Evolutionary conservation across 495 filamentous ascomycete species (phyloP), one percentile per base, ranked within the genome.

Genomic region (Lophium mytilinum): DNA sequence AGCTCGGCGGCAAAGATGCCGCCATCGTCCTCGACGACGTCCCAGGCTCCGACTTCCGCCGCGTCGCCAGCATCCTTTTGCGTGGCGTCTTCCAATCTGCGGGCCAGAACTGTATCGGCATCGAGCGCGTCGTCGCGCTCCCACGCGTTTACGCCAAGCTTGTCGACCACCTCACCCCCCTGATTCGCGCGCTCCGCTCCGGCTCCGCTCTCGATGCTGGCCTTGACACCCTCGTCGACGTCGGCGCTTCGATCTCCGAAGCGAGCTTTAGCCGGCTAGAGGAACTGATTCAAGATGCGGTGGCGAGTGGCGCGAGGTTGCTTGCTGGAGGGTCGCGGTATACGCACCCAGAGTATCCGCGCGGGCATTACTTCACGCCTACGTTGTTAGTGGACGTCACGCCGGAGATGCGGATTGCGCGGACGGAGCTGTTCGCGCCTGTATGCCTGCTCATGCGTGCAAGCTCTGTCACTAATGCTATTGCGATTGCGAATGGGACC

Each of bases 41-140:
- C 15, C 58, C 68, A 24, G 61, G 75, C 15, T 74, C 74, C 55
- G 83, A 90, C 62, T 71, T 96, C 12, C 66, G 80, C 0, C 76
- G 82, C 37, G 82, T 96, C 49, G 81, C 82, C 30, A 86, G 89
- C 33, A 85, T 90, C 57, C 79, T 97, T 58, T 81, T 97, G 75
- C 84, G 94, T 50, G 93, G 91, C 41, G 86, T 87, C 35, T 99
- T 97, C 76, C 92, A 96, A 70, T 89, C 90, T 53, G 83, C 91
- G n/a, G 93, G 93, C 1, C 93, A 99, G 68, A 99, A 99, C 73
- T 99, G 93, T 72, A 89, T 97, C 69, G 93, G 94, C 56, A 88
- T 95, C 55, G 93, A 99, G 73, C 86, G 93, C 40, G 84, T 97
- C 69, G 82, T 99, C 65, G 88, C 86, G 46, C 78, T 85, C 10